Base-by-base conservation (phyloP, 2,329 filamentous ascomycete genomes). In the Fusarium beomiforme region DNA sequence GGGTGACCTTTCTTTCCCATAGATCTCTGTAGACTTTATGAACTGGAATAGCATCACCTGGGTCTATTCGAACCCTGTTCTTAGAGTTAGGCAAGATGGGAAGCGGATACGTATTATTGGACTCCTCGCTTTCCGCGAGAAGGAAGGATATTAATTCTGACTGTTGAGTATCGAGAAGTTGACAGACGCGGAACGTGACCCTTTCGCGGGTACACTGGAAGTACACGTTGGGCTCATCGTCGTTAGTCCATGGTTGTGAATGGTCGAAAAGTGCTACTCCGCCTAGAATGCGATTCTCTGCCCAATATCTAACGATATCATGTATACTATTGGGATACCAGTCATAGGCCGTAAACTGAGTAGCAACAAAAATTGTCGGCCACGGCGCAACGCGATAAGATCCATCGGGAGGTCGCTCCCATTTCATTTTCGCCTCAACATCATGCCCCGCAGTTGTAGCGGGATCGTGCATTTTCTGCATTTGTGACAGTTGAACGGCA, bases 1-100 rank as follows among this genome's bases (percentile, higher is more conserved):
- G 53, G 10, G 29, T 21, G 12, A 34, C 43, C n/a, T 69, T 69
- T n/a, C 64, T 47, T 39, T 70, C 67, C 64, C 65, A 70, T 24
- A 58, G 36, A 7, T 69, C 64, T 54, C 55, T 36, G 33, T 58
- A 65, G 11, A 70, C 64, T 2, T 47, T 39, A 8, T 55, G 47
- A 14, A 54, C 21, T 23, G 51, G 39, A 44, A 70, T 64, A 3
- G 59, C 54, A 29, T 31, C 23, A 21, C 47, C 55, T 8, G 59
- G 46, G n/a, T 70, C 59, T 7, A 69, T 41, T 2, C 59, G 55
- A n/a, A 59, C 16, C 12, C 41, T 44, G 6, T 69, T 70, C 17
- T 41, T 33, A 9, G 39, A 24, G 11, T 26, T 33, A 57, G 59
- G 26, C 23, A 68, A 37, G 36, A 64, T 43, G 13, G 67, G 64